These are phyloP conservation scores for Claviceps arundinis DNA, from an alignment of 2,329 filamentous ascomycete genomes.

Conservation along the genomic window DNA sequence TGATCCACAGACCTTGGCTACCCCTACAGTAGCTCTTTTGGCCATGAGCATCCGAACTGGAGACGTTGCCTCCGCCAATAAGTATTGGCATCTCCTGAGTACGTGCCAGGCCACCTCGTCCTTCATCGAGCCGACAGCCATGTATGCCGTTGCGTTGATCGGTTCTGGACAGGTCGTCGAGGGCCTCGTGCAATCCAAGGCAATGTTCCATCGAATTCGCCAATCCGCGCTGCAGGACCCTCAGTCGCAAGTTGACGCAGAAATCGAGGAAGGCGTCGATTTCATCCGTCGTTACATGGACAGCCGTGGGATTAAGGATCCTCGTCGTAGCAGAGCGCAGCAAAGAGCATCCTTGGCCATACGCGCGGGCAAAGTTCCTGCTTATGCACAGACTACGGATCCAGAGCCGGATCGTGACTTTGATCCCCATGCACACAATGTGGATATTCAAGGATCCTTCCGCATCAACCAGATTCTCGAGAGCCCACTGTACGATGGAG, in stretches of 20 bases:
- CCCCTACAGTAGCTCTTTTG: constrained; percentile 65
- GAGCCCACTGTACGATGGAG: constrained; percentile 59
- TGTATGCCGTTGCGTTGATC: constrained; percentile 82
- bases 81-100: constrained; percentile 68
- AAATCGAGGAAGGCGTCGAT: constrained; percentile 77
- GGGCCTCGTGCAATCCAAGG: constrained; percentile 63
- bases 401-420: constrained; percentile 29
- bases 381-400: constrained; percentile 23
- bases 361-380: too few species aligned
- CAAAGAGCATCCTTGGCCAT: constrained; percentile 26
- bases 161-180: constrained; percentile 75
- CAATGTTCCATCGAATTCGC: constrained; percentile 78
- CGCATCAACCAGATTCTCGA: constrained; percentile 84
- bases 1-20: constrained; percentile 34
- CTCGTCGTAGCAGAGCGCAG: constrained; percentile 38
- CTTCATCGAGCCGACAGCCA: constrained; percentile 77
- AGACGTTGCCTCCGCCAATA: constrained; percentile 61
- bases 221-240: constrained; percentile 35
- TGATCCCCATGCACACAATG: constrained; percentile 81
- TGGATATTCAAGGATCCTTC: constrained; percentile 86
- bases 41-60: constrained; percentile 77
- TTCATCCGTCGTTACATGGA: constrained; percentile 50
- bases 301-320: constrained; percentile 38
- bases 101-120: constrained; percentile 42
- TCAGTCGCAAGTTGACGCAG: constrained; percentile 50